Evolutionary conservation across 257 asterid genomes (phyloP), one percentile per base, ranked within the genome.

Genomic region (Gardenia jasminoides): DNA sequence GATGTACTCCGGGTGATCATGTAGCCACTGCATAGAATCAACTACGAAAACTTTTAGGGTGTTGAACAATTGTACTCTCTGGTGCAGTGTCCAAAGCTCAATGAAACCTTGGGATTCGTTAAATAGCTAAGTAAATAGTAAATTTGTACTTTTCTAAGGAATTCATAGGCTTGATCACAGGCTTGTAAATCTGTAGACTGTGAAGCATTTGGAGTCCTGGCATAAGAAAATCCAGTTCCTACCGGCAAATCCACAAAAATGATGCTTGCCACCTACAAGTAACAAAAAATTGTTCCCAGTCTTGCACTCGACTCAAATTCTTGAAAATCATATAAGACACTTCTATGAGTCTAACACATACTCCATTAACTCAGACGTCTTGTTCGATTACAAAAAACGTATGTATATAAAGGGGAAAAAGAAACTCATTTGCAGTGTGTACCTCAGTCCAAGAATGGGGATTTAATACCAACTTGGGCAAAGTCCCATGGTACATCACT

Each of bases 361-460:
- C n/a, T n/a, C n/a, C n/a, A n/a, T n/a, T n/a, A n/a, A n/a, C n/a
- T n/a, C n/a, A n/a, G n/a, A n/a, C n/a, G n/a, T n/a, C n/a, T n/a
- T n/a, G n/a, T n/a, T n/a, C n/a, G n/a, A n/a, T n/a, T n/a, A n/a
- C n/a, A n/a, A n/a, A n/a, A n/a, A n/a, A n/a, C n/a, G n/a, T n/a
- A n/a, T n/a, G n/a, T n/a, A n/a, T n/a, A n/a, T n/a, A n/a, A n/a
- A n/a, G n/a, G n/a, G n/a, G n/a, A n/a, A n/a, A n/a, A n/a, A n/a
- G n/a, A n/a, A n/a, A n/a, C n/a, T n/a, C n/a, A n/a, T n/a, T n/a
- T n/a, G n/a, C n/a, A n/a, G n/a, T n/a, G n/a, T 26, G 80, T 41
- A 83, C 86, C 86, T 83, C 76, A 31, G 86, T 80, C 84, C 84
- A 83, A 50, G 86, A 80, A 73, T 72, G 33, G 6, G 84, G 82